Base-by-base conservation (phyloP, 441 rosid genomes). In the Gossypium schwendimanii region DNA sequence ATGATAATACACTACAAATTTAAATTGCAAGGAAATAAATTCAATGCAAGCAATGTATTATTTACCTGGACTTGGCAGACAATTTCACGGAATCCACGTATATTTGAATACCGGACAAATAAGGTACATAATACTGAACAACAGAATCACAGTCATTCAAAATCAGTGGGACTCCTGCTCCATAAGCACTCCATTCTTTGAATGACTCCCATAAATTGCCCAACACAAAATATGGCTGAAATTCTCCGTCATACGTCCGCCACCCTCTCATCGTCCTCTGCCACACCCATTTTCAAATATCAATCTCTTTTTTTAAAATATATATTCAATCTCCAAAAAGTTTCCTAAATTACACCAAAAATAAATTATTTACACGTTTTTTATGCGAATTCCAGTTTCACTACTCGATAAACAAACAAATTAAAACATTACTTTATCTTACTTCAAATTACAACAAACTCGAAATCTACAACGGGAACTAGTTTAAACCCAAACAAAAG, bases 111-210 rank as follows among this genome's bases (percentile, higher is more conserved):
- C 84, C 88, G 0, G 88, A 84, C 33, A 84, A 70, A 69, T 81
- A 84, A 1, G 88, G 88, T 2, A 84, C 88, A 55, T 84, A 84
- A 70, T 84, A 84, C 70, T 84, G 86, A 28, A 81, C 74, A 60
- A 82, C 86, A 71, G 31, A 39, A 49, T 82, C 75, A 23, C 76
- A 77, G 12, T 75, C 84, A 77, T 84, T 77, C 36, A 84, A 78
- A 44, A 79, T 69, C 68, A 84, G 68, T 7, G 88, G 88, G 50
- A 81, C 88, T 50, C 88, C 88, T 2, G 71, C 82, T 1, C 88
- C 88, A 52, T 81, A 84, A 9, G 81, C 86, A 65, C 88, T 84
- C 88, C 88, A 82, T 70, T 82, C 88, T 72, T 57, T 77, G 63
- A 82, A 82, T 14, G 84, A 81, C 61, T 80, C 83, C 82, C 86